Evolutionary conservation across 75 land plant species (phyloP), one percentile per base, ranked within the genome.

Genomic region (Picea glauca): DNA sequence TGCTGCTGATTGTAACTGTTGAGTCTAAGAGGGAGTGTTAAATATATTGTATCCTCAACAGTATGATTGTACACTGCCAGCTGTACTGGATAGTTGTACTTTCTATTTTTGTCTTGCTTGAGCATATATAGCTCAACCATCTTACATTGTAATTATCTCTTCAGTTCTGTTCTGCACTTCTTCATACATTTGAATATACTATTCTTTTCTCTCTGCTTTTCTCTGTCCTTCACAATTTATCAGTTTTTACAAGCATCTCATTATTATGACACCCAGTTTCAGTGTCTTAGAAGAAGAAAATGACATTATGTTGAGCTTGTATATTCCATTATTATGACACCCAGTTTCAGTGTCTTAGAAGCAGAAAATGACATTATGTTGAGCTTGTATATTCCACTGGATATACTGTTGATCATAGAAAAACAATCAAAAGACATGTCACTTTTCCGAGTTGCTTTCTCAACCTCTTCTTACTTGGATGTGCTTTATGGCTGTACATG

Each of bases 401-500:
- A 70, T 40, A 70, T 40, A 40, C 74, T 40, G 54, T 26, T 70
- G 26, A 70, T 20, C 56, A 43, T 43, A 70, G 23, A 2, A 13
- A 21, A 70, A 70, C n/a, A 40, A 5, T 70, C 18, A 70, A 70
- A 70, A 40, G 73, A 70, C 11, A 43, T 35, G 73, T 70, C 54
- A 40, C 18, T 43, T 70, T 40, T 70, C 12, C 50, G 15, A n/a
- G 73, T 70, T 43, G 54, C 73, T 38, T 40, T 74, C 59, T 56
- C 76, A 74, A n/a, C 32, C 17, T 74, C 35, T 50, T 74, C 33
- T 57, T 56, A 15, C 76, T 58, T 74, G 58, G 60, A 74, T 50
- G 76, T 74, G 76, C 76, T 56, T 72, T 56, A 74, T 33, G 75
- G 58, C 32, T 26, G 58, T 74, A 23, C 59, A 56, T 74, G 76